Evolutionary conservation across 805 yeast species (phyloP), one percentile per base, ranked within the genome.

Genomic region (Ogataea ramenticola): DNA sequence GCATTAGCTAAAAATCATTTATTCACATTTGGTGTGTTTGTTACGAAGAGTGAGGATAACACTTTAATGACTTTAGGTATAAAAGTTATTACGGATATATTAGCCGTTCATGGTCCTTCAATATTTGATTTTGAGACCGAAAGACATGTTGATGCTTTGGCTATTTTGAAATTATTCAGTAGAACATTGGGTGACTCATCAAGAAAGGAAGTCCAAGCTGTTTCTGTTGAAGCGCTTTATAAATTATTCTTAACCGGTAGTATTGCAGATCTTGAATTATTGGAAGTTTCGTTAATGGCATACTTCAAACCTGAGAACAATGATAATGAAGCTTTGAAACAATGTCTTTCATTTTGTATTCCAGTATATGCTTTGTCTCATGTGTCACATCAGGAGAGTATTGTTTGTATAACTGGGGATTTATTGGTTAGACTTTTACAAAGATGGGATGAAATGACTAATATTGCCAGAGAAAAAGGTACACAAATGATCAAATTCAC

Each of bases 361-460:
- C 96, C 97, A 0, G 95, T 86, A 0, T 88, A 86, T 59, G 80
- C 93, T 33, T 84, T 79, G 56, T 84, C 95, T 30, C 89, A 82
- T 53, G 67, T 70, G 0, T 65, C 66, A 16, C 95, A 89, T 58
- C 96, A 87, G 59, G 73, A 71, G 40, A 70, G 80, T 47, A 64
- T 89, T 55, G 72, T 80, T 7, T 64, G 76, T 29, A 72, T 85
- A 24, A 80, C 83, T 27, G 77, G 81, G 4, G 91, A 84, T 61
- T 77, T 86, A 3, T 62, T 86, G 34, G 65, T 68, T 43, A 68
- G 93, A 52, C 60, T 85, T 47, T 76, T 77, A 50, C 66, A 61
- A 34, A 50, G 56, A 26, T 64, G 66, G 63, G 65, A 61, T n/a
- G 63, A 60, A 7, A 56, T 65, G 37, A 70, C 71, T 27, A 58